Evolutionary conservation across 2,329 filamentous ascomycete species (phyloP).

Genomic region (Clonostachys chloroleuca): DNA sequence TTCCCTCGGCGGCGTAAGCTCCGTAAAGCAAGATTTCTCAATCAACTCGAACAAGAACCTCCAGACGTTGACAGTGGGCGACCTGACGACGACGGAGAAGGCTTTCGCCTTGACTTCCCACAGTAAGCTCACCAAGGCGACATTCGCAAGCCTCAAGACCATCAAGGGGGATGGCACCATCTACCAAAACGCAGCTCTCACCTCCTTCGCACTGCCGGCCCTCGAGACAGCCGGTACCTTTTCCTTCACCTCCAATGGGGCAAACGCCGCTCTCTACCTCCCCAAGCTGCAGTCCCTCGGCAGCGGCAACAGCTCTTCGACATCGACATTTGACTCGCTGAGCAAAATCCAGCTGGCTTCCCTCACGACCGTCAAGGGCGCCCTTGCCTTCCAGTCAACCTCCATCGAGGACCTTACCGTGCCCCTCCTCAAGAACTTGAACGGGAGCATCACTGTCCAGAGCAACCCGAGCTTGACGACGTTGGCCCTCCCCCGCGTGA

Average conservation of each 20-base stretch:
- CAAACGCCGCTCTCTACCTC: conserved; percentile 8
- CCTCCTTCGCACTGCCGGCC: conserved; percentile 8
- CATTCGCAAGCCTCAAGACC: conserved; percentile 13
- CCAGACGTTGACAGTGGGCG: conserved; percentile 7
- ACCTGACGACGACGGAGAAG: conserved; percentile 12
- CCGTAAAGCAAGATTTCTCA: conserved; percentile 13
- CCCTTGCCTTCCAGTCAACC: conserved; percentile 13
- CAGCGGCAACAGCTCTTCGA: conserved; percentile 13
- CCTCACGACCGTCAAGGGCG: conserved; percentile 12
- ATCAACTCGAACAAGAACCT: conserved; percentile 13
- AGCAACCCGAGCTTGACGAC: conserved; percentile 13
- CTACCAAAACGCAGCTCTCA: conserved; percentile 12
- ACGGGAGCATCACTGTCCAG: conserved; percentile 14
- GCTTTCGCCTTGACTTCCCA: conserved; percentile 13
- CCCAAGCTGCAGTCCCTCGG: conserved; percentile 13
- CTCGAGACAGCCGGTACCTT: conserved; percentile 15
- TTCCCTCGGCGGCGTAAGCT: conserved; percentile 12
- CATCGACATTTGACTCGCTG: conserved; percentile 10
- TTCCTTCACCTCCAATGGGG: conserved; percentile 14
- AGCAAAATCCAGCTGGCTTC: conserved; percentile 13
- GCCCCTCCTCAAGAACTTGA: conserved; percentile 13
- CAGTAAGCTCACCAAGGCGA: conserved; percentile 8
- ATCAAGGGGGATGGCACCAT: conserved; percentile 15
- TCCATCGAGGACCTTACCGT: conserved; percentile 11
- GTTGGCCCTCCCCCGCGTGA: conserved; percentile 13